Evolutionary conservation across 768 basidiomycete genomes (phyloP), one percentile per base, ranked within the genome.

Genomic region (Rhizopogon rudus): DNA sequence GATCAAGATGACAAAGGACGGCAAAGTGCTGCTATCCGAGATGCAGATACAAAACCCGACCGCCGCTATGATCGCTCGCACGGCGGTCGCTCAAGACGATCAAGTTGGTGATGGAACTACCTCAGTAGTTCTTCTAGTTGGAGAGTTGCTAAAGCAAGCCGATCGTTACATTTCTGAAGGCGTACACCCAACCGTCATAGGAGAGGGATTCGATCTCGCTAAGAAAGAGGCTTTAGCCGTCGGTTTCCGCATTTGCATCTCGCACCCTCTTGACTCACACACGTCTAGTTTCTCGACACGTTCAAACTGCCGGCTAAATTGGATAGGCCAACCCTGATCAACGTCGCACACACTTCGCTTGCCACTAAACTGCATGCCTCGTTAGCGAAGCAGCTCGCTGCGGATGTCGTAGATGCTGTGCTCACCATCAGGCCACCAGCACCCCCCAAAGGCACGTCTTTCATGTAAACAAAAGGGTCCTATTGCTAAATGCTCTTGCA

Each of bases 21-120:
- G 97, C 60, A 99, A 99, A 76, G 96, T 98, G 41, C 75, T 99
- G 54, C 79, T 99, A 56, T 96, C 94, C 41, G 97, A 99, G 76
- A 99, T 99, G 97, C 97, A 98, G 76, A 99, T 99, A 63, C 90
- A 92, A 74, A 98, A 99, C 71, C 97, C 97, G 31, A 98, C 97
- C 3, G 97, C 97, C 16, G 95, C 97, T 33, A 96, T 99, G 93
- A 93, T 99, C 67, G 97, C 97, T 44, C 85, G 94, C 51, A 98
- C 97, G 42, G 97, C 97, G 13, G 96, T 98, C 22, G 96, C 97
- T 3, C 97, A 98, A 70, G 97, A 99, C 63, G 97, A 98, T 67
- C 95, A 98, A 80, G 95, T 97, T 43, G 97, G 97, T 60, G 97
- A 99, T 75, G 97, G 97, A 53, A 99, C 97, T 35, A 99, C 97